phyloP scores from a whole-genome alignment of 2,329 filamentous ascomycete genomes.

The Aspergillus pseudotamarii region DNA sequence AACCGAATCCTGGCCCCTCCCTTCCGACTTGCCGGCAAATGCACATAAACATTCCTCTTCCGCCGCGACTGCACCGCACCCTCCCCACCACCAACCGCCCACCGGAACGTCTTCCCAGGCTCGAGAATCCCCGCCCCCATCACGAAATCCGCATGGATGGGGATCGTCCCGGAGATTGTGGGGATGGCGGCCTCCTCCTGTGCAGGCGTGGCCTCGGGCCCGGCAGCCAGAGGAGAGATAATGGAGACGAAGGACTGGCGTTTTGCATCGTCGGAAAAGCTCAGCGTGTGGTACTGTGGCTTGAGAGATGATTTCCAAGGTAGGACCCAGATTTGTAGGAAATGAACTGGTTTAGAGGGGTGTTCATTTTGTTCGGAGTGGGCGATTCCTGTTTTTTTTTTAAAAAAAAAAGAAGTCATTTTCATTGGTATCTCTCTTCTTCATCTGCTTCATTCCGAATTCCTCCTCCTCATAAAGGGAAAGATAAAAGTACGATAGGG shows the following conservation, averaged over 20 bases:
- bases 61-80: slow-evolving; percentile 36
- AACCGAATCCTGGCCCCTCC: slow-evolving; percentile 73
- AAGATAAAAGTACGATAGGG: not conserved
- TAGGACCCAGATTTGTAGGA: slow-evolving; percentile 85
- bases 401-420: too few relatives aligned
- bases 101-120: slow-evolving; percentile 67
- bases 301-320: slow-evolving; percentile 73
- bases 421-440: too few relatives aligned
- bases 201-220: slow-evolving; percentile 61
- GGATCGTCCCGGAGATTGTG: slow-evolving; percentile 67
- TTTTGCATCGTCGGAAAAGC: slow-evolving; percentile 74
- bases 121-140: slow-evolving; percentile 78
- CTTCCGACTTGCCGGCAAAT: slow-evolving; percentile 76
- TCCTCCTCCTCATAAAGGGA: not conserved
- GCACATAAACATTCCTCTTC: slow-evolving; percentile 73
- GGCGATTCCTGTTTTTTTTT: slow-evolving; percentile 61
- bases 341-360: slow-evolving; percentile 71
- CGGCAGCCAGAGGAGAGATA: slow-evolving; percentile 72
- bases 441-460: too few relatives aligned
- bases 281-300: slow-evolving; percentile 75
- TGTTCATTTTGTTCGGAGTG: slow-evolving; percentile 80
- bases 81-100: slow-evolving; percentile 65
- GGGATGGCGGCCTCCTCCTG: slow-evolving; percentile 68
- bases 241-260: slow-evolving; percentile 71
- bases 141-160: slow-evolving; percentile 80